Evolutionary conservation across 2,329 filamentous ascomycete species (phyloP).

Genomic region (Scytalidium lignicola): DNA sequence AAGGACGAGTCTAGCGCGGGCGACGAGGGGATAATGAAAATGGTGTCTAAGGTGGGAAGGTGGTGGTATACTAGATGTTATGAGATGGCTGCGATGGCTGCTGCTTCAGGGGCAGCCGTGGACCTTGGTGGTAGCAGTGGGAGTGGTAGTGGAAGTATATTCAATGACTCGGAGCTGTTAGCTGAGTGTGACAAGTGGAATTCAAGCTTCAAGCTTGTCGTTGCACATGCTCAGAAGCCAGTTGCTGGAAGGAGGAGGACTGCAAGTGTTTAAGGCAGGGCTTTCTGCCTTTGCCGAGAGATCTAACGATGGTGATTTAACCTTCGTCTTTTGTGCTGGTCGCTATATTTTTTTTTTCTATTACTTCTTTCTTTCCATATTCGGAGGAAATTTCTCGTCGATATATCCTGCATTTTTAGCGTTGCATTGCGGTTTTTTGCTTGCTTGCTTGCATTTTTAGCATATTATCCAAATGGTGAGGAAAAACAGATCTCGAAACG

Average conservation of each 20-base stretch:
- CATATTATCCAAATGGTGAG: background rate
- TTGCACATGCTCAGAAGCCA: constrained; percentile 62
- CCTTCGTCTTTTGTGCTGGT: background rate
- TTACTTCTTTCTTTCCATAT: background rate
- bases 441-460: background rate
- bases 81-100: constrained; percentile 57
- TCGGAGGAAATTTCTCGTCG: background rate
- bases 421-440: background rate
- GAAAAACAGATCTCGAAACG: background rate
- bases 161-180: constrained; percentile 69
- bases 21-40: constrained; percentile 84
- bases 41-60: constrained; percentile 83
- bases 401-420: background rate
- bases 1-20: constrained; percentile 63
- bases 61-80: constrained; percentile 98
- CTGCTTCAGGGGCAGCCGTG: constrained; percentile 37
- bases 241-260: constrained; percentile 18
- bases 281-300: background rate
- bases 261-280: constrained; percentile 19
- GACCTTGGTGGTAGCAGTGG: background rate
- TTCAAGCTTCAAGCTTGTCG: constrained; percentile 84
- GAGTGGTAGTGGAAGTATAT: constrained; percentile 53
- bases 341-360: background rate
- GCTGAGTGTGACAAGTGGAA: constrained; percentile 81
- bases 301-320: too few species aligned